Conservation (phyloP, 1,284 basidiomycete species). For the Cronartium ribicola region DNA sequence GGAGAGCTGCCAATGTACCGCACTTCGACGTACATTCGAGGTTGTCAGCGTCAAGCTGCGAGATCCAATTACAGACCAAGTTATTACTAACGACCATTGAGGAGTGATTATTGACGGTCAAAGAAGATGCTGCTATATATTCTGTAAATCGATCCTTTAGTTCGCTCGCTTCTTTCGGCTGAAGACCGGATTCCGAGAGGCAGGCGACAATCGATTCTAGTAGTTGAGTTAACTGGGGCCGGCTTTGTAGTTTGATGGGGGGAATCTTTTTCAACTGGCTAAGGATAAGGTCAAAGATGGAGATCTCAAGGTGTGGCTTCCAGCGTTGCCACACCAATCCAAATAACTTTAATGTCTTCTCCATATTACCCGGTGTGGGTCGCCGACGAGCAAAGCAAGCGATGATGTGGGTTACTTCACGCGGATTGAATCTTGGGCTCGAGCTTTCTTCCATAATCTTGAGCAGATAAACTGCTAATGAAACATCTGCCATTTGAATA, state of each 20-base stretch:
- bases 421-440: not conserved
- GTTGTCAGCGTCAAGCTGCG: not conserved
- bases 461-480: conserved; percentile 20
- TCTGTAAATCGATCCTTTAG: conserved; percentile 12
- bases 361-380: conserved; percentile 18
- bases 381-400: conserved; percentile 8
- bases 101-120: not conserved
- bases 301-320: conserved; percentile 4
- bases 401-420: conserved; percentile 15
- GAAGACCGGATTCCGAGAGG: conserved; percentile 10
- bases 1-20: not conserved
- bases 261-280: conserved; percentile 5
- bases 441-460: conserved; percentile 15
- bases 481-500: conserved; percentile 32
- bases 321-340: conserved; percentile 18
- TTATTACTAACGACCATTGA: conserved; percentile 1
- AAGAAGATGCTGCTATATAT: not conserved
- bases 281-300: conserved; percentile 12
- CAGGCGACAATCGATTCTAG: conserved; percentile 1
- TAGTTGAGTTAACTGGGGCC: conserved; percentile 11
- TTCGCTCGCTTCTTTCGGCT: not conserved
- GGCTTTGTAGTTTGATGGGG: conserved; percentile 14
- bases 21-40: not conserved
- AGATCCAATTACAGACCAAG: not conserved
- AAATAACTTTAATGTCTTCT: conserved; percentile 23